phyloP scores from a whole-genome alignment of 2,329 filamentous ascomycete genomes.

The Hymenoscyphus repandus region DNA sequence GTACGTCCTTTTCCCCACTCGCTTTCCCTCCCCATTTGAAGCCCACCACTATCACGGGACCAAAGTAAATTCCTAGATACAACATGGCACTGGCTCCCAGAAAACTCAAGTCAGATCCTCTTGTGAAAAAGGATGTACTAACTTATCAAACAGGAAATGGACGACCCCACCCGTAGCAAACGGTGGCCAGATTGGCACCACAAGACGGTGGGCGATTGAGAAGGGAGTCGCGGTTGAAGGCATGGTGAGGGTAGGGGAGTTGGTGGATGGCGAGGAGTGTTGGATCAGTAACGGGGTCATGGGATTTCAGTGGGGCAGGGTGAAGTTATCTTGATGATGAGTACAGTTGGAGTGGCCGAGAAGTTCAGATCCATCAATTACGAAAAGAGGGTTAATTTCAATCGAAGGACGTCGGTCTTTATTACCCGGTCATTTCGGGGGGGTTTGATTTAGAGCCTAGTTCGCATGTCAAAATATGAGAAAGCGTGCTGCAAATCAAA shows the following conservation, averaged over 20 bases:
- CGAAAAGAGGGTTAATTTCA: background rate
- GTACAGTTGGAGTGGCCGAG: background rate
- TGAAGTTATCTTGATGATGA: slow-evolving; percentile 16
- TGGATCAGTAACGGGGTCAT: slow-evolving; percentile 87
- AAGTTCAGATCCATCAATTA: background rate
- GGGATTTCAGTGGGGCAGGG: slow-evolving; percentile 59
- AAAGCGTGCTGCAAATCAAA: no score
- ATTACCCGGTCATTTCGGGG: no score
- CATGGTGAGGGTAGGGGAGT: slow-evolving; percentile 49
- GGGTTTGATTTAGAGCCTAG: no score
- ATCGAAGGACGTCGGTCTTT: background rate
- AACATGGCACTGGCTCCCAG: no score
- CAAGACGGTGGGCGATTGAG: slow-evolving; percentile 76
- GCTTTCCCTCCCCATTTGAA: no score
- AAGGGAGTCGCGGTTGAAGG: slow-evolving; percentile 64
- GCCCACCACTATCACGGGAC: no score
- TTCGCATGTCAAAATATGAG: no score
- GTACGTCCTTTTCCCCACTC: no score
- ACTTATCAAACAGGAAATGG: no score
- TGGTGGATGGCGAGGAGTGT: slow-evolving; percentile 69
- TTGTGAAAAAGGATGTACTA: no score
- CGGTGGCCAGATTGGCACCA: slow-evolving; percentile 80
- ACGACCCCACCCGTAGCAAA: slow-evolving; percentile 71
- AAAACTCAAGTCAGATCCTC: no score
- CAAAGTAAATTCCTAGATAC: no score